A percentile compares a stretch with the other conserved stretches of the same genome.
Conservation (phyloP, 352 stramenopile species). For the Blastocystis sp. region DNA sequence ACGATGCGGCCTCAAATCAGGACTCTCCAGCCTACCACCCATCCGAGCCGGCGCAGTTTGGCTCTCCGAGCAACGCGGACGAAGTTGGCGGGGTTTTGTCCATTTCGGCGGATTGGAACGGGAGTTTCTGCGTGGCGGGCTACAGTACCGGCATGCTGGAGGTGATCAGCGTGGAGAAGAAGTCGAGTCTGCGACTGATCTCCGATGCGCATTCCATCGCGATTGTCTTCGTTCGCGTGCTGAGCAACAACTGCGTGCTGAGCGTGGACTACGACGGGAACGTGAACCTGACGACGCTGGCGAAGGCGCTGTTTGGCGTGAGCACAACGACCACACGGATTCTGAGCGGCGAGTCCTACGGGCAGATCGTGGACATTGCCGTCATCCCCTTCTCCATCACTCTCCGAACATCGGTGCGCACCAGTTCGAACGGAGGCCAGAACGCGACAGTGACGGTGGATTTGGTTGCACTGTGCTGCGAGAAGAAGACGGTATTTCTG, state of each 20-base stretch:
- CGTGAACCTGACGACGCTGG: slow-evolving; percentile 4
- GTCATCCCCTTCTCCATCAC: neutral
- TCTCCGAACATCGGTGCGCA: neutral
- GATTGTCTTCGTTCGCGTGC: slow-evolving; percentile 33
- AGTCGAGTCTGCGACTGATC: neutral
- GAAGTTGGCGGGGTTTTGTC: slow-evolving; percentile 23
- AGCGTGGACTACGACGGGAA: slow-evolving; percentile 35
- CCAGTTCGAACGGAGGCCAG: neutral
- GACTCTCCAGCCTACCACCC: too few species aligned
- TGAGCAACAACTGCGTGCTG: slow-evolving; percentile 18
- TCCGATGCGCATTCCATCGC: neutral
- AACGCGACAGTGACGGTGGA: neutral
- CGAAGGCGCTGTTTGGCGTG: slow-evolving; percentile 2
- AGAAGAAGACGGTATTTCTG: neutral
- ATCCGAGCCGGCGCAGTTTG: neutral
- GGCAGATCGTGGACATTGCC: slow-evolving; percentile 28
- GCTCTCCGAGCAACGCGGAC: neutral
- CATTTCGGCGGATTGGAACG: neutral
- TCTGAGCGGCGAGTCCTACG: neutral
- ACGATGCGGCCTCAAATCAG: neutral
- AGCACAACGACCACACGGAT: neutral
- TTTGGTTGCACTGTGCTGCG: neutral
- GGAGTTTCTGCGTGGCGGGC: neutral
- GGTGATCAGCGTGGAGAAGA: slow-evolving; percentile 1
- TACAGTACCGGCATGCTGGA: slow-evolving; percentile 32